Base-by-base conservation (phyloP, 202 grass and related monocot species). In the Tripidium arundinaceum region DNA sequence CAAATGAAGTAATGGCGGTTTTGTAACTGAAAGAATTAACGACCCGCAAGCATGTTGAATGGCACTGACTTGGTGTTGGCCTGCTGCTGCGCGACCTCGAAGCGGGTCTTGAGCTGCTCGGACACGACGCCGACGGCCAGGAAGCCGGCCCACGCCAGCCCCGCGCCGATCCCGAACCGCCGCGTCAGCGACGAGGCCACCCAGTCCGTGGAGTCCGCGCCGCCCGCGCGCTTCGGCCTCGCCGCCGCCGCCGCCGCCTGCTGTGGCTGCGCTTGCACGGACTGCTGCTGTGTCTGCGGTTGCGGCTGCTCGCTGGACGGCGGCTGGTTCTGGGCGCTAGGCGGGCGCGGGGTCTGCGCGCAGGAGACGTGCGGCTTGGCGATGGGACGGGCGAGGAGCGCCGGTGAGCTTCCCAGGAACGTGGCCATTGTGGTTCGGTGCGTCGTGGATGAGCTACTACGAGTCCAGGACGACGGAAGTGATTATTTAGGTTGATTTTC, bases 21-120 rank as follows among this genome's bases (percentile, higher is more conserved):
- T 69, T 13, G 40, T 18, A 61, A 59, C 64, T 0, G 76, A n/a
- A n/a, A n/a, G n/a, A 72, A 59, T 3, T 6, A 28, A 28, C 22
- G 31, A 63, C 19, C 16, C 0, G 46, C 34, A 36, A 36, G 34
- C 46, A 19, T 52, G 47, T 16, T 8, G 47, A 52, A 3, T 52
- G 47, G n/a, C n/a, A n/a, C n/a, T n/a, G n/a, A n/a, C n/a, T n/a
- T n/a, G n/a, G n/a, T n/a, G n/a, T n/a, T n/a, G 47, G 92, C 84
- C 83, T 91, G 46, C 65, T 95, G 92, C 80, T 90, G 90, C 21
- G 96, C 90, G 82, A 91, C 92, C 86, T 99, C 96, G 68, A 95
- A 78, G 55, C 96, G 87, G 27, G 96, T 99, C 89, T 99, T 93
- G 87, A 98, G 84, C 84, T 95, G 96, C 92, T 99, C 96, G 1